A percentile compares a stretch with the other conserved stretches of the same genome.
These are phyloP conservation scores for Peterozyma xylosa DNA, from an alignment of 805 yeast genomes.

Conservation along the genomic window DNA sequence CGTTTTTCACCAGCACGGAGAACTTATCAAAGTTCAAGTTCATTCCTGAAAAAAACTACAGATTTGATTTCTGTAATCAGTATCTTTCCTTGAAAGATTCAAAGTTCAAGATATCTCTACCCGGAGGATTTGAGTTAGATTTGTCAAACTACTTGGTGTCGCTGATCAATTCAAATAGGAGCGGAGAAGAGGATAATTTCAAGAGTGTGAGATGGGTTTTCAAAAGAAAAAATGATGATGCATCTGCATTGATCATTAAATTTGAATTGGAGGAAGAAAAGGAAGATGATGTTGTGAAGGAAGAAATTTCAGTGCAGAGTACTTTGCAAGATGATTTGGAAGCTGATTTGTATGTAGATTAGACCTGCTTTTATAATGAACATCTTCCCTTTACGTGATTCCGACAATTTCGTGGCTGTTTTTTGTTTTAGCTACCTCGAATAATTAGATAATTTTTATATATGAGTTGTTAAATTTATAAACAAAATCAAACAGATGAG, in stretches of 20 bases:
- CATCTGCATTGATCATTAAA: constrained; percentile 2
- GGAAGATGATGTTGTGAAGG: not conserved
- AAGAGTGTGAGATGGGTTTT: constrained; percentile 6
- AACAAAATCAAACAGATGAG: no score
- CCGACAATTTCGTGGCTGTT: no score
- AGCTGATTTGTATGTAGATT: no score
- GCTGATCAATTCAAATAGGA: not conserved
- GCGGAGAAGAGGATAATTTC: not conserved
- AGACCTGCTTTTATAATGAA: no score
- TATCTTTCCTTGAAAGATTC: constrained; percentile 8
- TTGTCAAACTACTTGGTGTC: constrained; percentile 5
- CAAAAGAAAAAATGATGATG: constrained; percentile 3
- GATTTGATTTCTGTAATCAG: constrained; percentile 8
- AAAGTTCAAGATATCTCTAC: constrained; percentile 8
- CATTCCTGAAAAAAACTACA: constrained; percentile 8
- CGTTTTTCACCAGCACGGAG: constrained; percentile 30
- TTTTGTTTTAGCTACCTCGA: no score
- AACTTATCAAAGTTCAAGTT: constrained; percentile 35
- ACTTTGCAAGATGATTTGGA: no score
- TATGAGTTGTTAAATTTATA: no score
- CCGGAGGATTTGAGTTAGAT: constrained; percentile 11
- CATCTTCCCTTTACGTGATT: no score
- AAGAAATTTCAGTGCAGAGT: not conserved
- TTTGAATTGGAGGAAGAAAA: constrained; percentile 2
- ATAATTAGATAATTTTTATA: no score